Evolutionary conservation across 2,329 filamentous ascomycete genomes (phyloP), one percentile per base, ranked within the genome.

Genomic region (Hypocreales sp.): DNA sequence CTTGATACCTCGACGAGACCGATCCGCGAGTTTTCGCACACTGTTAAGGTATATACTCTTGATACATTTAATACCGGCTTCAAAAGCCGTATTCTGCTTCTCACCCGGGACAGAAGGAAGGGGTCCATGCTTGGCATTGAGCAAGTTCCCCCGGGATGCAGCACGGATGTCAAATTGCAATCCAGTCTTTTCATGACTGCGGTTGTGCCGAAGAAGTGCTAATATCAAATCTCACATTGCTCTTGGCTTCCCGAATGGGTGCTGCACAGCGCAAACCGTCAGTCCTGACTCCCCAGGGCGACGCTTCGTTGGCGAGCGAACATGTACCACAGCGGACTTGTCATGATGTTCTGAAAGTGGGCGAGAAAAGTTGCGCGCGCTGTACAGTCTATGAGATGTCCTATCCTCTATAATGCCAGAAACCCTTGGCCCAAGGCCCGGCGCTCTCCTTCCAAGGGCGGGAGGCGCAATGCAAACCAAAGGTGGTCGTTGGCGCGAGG

Each of bases 161-260:
- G 86, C 86, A 92, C 81, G 79, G 81, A 93, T 93, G 84, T 94
- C 84, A 93, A 93, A 93, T 93, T 94, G 74, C 86, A 90, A 87
- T 79, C 64, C 71, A 71, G 76, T 74, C 75, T 55, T 54, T 51
- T 53, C 58, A 75, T 93, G 81, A 78, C 81, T 84, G 73, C 65
- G 69, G 73, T 86, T 90, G 86, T 83, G 86, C 84, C 84, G 81
- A 86, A 92, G 83, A 92, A 83, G 83, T 93, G 84, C 84, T 90
- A 71, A 92, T 65, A 90, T 67, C 48, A 53, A 74, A 52, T 37
- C 31, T 32, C 33, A 30, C 34, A 37, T 44, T 41, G 41, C 43
- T 46, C 35, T 40, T 39, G 30, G 46, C 39, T 38, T 43, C 39
- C 41, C 36, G 34, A 11, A 6, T 20, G 11, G 20, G 22, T 23